Evolutionary conservation across 75 land plant genomes (phyloP), one percentile per base, ranked within the genome.

Genomic region (Cryptomeria japonica): DNA sequence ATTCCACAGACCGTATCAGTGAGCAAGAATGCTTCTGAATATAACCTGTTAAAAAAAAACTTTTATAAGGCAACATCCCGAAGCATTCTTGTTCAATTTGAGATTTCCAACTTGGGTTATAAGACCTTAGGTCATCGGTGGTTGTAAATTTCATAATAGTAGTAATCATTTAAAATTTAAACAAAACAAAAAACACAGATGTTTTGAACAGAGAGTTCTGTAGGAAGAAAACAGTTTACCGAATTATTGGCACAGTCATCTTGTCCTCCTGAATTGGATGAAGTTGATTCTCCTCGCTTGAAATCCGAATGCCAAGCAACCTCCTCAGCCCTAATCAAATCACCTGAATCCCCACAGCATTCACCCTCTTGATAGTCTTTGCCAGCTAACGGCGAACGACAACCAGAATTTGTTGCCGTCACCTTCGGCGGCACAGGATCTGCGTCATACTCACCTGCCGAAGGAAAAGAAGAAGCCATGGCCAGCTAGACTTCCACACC

Each of bases 281-380:
- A 82, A 44, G 15, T n/a, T 5, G 49, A 42, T 82, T n/a, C 84
- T 13, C 84, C 84, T 82, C 16, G 32, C 47, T 46, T 82, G 31
- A n/a, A 79, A 25, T 11, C 80, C 41, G 22, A 78, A 38, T 37
- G 42, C 80, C 25, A 78, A 75, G 22, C 44, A 7, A 79, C 28
- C 10, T 41, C 82, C 42, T 79, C 82, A 25, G 44, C 42, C 28
- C 82, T 79, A 39, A 39, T 10, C 11, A 79, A 79, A 79, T 22
- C 84, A 80, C 47, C 84, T 31, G 84, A 82, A 82, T 82, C 84
- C 47, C 84, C 84, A 82, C 9, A 82, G 51, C 84, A 82, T 46
- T 46, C 84, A 82, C 25, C 82, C 22, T 79, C 82, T 16, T 79
- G 2, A 51, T 22, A 19, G 18, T 79, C 82, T 79, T 22, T 16